Base-by-base conservation (phyloP, 768 basidiomycete species). In the Panaeolus papilionaceus region DNA sequence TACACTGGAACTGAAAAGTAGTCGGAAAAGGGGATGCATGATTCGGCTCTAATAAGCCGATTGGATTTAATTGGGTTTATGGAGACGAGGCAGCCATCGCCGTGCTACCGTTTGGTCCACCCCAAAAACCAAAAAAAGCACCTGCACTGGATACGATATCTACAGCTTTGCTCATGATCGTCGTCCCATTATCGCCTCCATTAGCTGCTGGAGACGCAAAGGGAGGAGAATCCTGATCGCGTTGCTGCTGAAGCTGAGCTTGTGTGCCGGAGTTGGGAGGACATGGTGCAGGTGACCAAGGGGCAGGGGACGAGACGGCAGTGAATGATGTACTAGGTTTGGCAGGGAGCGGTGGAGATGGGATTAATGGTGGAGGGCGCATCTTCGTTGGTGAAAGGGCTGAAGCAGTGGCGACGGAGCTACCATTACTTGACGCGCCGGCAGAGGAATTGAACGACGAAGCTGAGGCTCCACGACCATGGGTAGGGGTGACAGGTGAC, bases 131-230 rank as follows among this genome's bases (percentile, higher is more conserved):
- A 20, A 95, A 74, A 71, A 91, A 89, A 51, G 92, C 92, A 20
- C 92, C 89, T 2, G 94, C 94, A 63, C 85, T 89, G 51, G 87
- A 89, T 67, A 95, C 91, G 45, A 96, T 92, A 64, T 91, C 93
- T 20, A 90, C 92, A 26, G 94, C 84, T 74, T 85, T 85, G 61
- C 78, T 79, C 37, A 85, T 81, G 26, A 85, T 82, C 40, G 81
- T 80, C 28, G 9, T 23, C 9, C 49, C 49, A 51, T 18, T 51
- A 12, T 58, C 54, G 33, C 14, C 14, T 33, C 26, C 54, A 5
- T 33, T 28, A 7, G 4, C 23, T 23, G 20, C 23, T 16, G 54
- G 6, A 14, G 28, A 11, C 12, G 14, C 33, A n/a, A 33, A 33
- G 4, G 54, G 33, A 16, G 54, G 14, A 16, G 49, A 7, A 20